Conservation (phyloP, 2,329 filamentous ascomycete species). For the Neofusicoccum sp. region DNA sequence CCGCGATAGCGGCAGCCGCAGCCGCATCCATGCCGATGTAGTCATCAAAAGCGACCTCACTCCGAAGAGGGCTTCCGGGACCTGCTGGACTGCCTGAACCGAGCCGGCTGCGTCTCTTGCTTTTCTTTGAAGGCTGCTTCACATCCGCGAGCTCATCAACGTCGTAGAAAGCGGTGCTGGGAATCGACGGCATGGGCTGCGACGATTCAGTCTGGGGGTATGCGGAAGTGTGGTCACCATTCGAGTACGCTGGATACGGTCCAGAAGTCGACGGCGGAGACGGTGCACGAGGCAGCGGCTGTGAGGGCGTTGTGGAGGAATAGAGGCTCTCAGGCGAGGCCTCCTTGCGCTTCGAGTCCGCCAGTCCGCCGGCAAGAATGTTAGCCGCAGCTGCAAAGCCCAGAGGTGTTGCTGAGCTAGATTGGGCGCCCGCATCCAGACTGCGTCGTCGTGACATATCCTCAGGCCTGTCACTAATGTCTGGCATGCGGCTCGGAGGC, state of each 20-base stretch:
- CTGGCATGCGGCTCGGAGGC: not conserved
- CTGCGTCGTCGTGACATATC: not conserved
- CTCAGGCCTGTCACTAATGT: not conserved
- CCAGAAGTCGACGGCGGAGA: not conserved
- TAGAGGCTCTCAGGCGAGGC: not conserved
- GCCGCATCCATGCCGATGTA: conserved; percentile 36
- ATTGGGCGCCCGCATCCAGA: not conserved
- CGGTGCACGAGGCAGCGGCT: not conserved
- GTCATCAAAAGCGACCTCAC: conserved; percentile 47
- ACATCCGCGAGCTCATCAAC: conserved; percentile 35
- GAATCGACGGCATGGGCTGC: conserved; percentile 25
- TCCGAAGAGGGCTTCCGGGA: conserved; percentile 10
- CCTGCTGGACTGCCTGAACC: conserved; percentile 30
- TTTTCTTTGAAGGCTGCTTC: conserved; percentile 49
- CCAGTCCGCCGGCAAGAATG: conserved; percentile 3
- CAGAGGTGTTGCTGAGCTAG: not conserved
- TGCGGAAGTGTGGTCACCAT: not conserved
- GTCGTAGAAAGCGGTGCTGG: conserved; percentile 39
- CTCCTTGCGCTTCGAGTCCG: conserved; percentile 7
- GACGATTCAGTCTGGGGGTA: not conserved
- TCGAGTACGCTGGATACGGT: not conserved
- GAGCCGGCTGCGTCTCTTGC: conserved; percentile 47
- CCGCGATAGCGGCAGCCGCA: not conserved
- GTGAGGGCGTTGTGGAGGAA: not conserved
- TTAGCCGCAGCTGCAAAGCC: conserved; percentile 9